Base-by-base conservation (phyloP, 2,329 filamentous ascomycete species). In the Elsinoe batatas region DNA sequence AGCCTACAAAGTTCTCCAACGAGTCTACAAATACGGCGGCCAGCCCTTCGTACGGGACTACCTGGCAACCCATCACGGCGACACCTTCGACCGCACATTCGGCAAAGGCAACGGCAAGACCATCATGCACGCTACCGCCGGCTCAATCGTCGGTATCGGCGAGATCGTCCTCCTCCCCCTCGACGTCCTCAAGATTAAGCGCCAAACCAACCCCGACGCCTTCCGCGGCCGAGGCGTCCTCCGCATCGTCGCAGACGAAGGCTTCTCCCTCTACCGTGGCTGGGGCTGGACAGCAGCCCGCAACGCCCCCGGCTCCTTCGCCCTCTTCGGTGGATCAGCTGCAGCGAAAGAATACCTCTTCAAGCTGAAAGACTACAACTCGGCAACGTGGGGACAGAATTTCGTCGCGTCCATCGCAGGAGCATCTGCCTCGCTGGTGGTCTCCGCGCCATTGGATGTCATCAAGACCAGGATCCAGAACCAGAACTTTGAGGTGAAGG, bases 381-480 rank as follows among this genome's bases (percentile, higher is more conserved):
- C 85, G 69, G 93, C 93, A 26, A 79, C 81, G 20, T 98, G 93
- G 93, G 79, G 82, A 68, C 90, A 98, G 76, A 98, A 98, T 80
- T 98, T 98, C 65, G 78, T 98, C 61, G 93, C 93, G 42, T 97
- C 93, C 6, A 91, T 98, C 64, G 89, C 86, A 59, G 93, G 93
- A 76, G 93, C 93, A 54, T 93, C 88, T 56, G 90, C 93, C 11
- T 96, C 91, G n/a, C 81, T 98, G 46, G 73, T 98, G 49, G 91
- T 98, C 50, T 96, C 91, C n/a, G 91, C 91, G 20, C 91, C 91
- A 26, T 80, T 97, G 58, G 91, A 97, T 69, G 91, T 97, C 64
- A 93, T 97, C 80, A 97, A 97, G 81, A 96, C 91, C 58, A 84
- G 91, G 67, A 95, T 97, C 65, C 91, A 97, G 76, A 97, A 97